Evolutionary conservation across 768 basidiomycete genomes (phyloP), one percentile per base, ranked within the genome.

Genomic region (Candolleomyces aberdarensis): DNA sequence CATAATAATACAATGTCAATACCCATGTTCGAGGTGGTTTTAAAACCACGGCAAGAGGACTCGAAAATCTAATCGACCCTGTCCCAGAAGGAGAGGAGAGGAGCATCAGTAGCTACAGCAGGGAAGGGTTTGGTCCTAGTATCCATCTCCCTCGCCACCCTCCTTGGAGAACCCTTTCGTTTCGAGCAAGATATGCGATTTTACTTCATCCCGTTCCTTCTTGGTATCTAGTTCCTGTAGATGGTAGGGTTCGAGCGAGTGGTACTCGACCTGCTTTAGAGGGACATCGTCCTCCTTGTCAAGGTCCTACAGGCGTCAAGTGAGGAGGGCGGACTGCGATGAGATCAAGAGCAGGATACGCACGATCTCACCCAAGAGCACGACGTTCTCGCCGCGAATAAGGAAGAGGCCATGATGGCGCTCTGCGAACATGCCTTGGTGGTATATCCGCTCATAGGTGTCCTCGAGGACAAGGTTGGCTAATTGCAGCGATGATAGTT

Each of bases 351-450:
- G 40, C 29, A 15, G 10, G 26, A 11, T 20, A 84, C 93, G 72
- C 68, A 96, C 97, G 63, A 99, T 92, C 82, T 99, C 97, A 41
- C 97, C 97, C 20, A 98, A 78, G 62, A 98, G 76, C 39, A 98
- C 97, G 15, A 99, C 97, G 72, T 99, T 99, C 80, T 99, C 97
- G 53, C 97, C 97, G 58, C 97, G 86, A 66, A 99, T 95, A 64
- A 98, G 84, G 75, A 93, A 95, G 31, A 99, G 83, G 3, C 96
- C 96, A 62, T 87, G 84, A 79, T 87, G 90, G 66, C 83, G 86
- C 70, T 98, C 94, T 14, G 94, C 95, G 72, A 89, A 98, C 54
- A 87, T 84, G 69, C 88, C 86, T 58, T 85, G 89, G 69, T 96
- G 89, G 76, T 94, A 93, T 84, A 98, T 90, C 62, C 95, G 87